A percentile compares a stretch with the other conserved stretches of the same genome.
Conservation (phyloP, 2,329 filamentous ascomycete genomes). For the Clonostachys sp. region DNA sequence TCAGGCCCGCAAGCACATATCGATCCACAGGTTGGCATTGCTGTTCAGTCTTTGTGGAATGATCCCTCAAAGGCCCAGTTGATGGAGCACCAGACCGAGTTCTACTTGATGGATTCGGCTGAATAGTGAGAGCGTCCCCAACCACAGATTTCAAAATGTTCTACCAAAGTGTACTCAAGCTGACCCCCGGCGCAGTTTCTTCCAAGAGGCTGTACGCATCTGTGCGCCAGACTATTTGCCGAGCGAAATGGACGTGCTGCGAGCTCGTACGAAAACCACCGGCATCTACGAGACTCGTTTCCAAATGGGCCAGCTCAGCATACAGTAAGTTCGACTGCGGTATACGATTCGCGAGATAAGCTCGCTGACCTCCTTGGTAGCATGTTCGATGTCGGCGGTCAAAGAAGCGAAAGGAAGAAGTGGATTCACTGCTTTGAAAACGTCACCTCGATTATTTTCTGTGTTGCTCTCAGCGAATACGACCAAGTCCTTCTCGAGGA, state of each 20-base stretch:
- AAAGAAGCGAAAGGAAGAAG: slow-evolving; percentile 96
- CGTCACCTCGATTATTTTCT: slow-evolving; percentile 99
- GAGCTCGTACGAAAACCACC: slow-evolving; percentile 95
- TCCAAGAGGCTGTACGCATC: slow-evolving; percentile 87
- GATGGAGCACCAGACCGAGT: slow-evolving; percentile 93
- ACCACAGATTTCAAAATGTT: slow-evolving; percentile 1
- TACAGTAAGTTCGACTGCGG: slow-evolving; percentile 67
- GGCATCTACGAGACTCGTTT: slow-evolving; percentile 99
- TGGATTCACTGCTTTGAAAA: slow-evolving; percentile 99
- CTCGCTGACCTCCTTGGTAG: slow-evolving; percentile 39
- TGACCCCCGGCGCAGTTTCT: slow-evolving; percentile 66
- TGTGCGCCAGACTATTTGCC: slow-evolving; percentile 81
- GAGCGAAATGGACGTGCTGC: slow-evolving; percentile 88
- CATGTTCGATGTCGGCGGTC: slow-evolving; percentile 98
- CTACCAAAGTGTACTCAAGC: neutral
- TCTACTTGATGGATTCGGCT: slow-evolving; percentile 98
- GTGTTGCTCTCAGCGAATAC: slow-evolving; percentile 95
- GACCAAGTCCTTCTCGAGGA: slow-evolving; percentile 96
- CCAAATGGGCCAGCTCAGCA: slow-evolving; percentile 96
- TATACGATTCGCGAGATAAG: neutral
- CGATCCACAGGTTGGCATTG: slow-evolving; percentile 74
- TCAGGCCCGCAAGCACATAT: slow-evolving; percentile 84
- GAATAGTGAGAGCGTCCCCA: slow-evolving; percentile 73
- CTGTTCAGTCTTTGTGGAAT: slow-evolving; percentile 83
- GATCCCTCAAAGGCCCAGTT: slow-evolving; percentile 79